A percentile compares a stretch with the other conserved stretches of the same genome.
These are phyloP conservation scores for Hibiscus trionum DNA, from an alignment of 345 rosid genomes.

Conservation along the genomic window DNA sequence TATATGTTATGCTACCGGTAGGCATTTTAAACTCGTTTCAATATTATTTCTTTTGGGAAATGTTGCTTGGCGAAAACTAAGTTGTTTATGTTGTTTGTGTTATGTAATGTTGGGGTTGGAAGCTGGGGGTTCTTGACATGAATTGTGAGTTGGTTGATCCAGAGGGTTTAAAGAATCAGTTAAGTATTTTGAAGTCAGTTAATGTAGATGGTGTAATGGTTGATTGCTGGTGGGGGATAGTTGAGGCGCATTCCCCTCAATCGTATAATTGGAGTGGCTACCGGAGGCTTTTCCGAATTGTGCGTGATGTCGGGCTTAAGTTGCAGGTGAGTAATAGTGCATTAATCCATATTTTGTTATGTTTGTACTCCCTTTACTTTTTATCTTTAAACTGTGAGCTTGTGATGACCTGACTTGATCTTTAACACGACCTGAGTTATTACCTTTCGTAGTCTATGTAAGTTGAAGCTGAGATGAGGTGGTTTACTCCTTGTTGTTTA, in stretches of 20 bases:
- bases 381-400: neutral
- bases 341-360: neutral
- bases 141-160: slow-evolving; percentile 65
- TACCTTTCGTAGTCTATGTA: neutral
- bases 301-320: slow-evolving; percentile 67
- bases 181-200: slow-evolving; percentile 56
- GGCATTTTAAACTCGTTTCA: slow-evolving; percentile 14
- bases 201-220: slow-evolving; percentile 87
- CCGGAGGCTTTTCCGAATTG: slow-evolving; percentile 73
- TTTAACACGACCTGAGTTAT: neutral
- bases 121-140: slow-evolving; percentile 74
- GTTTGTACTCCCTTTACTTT: neutral
- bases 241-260: slow-evolving; percentile 70
- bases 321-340: slow-evolving; percentile 42
- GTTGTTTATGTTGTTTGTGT: neutral
- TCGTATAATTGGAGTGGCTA: slow-evolving; percentile 81
- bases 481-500: neutral
- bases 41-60: neutral
- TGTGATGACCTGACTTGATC: neutral
- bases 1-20: slow-evolving; percentile 92
- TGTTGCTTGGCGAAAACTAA: neutral
- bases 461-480: neutral
- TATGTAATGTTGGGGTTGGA: slow-evolving; percentile 17
- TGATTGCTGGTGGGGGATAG: slow-evolving; percentile 99
- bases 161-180: slow-evolving; percentile 50